Evolutionary conservation across 805 yeast species (phyloP), one percentile per base, ranked within the genome.

Genomic region (Lipomyces kockii): DNA sequence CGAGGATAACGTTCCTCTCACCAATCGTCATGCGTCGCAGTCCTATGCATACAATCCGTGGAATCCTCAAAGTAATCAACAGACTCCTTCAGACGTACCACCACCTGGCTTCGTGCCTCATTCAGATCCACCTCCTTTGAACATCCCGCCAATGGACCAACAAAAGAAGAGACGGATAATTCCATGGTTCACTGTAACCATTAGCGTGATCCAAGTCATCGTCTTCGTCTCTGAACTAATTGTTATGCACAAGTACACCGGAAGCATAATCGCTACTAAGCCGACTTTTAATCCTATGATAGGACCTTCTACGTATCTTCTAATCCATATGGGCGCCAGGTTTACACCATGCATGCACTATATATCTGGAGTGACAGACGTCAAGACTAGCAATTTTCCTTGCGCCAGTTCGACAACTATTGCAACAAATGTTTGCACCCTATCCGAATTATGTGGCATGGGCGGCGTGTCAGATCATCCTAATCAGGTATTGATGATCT

Each of bases 251-350:
- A 72, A 75, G 5, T 79, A 85, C 56, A 89, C 92, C 0, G 90
- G 91, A 1, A 81, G 84, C 17, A 86, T 89, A 2, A 83, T 89
- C 67, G 91, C 87, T 74, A 86, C 90, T 0, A 77, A 87, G 71
- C 93, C 93, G 4, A 84, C 86, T 68, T 87, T 89, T 80, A 89
- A 89, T 75, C 93, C 92, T 5, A 89, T 89, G 92, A 75, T 89
- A 34, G 93, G 93, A 0, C 93, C 93, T 12, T 87, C 91, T 2
- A 78, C 88, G 0, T 87, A 87, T 72, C 79, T 61, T 0, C 82
- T 86, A 74, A 87, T 89, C 65, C 84, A 86, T 71, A 83, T 87
- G 84, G 93, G 93, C 1, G 88, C 91, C 2, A 76, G 92, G 37
- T 89, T 87, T 75, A 82, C 84, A 1, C 91, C 92, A 0, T 89